Base-by-base conservation (phyloP, 768 basidiomycete species). In the Lactarius vividus region DNA sequence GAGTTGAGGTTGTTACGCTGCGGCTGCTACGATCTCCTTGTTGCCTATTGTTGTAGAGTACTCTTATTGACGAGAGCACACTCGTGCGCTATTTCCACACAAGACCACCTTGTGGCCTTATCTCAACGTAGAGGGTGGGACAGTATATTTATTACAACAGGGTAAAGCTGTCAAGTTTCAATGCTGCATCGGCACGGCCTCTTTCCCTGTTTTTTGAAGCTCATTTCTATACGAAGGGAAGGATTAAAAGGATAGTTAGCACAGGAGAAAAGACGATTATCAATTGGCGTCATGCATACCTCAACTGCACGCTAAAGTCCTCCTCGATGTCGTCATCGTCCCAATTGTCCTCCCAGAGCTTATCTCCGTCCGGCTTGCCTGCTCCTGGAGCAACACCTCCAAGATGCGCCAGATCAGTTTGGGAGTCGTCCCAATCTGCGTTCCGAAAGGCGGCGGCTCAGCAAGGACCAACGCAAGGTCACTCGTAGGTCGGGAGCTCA, bases 321-420 rank as follows among this genome's bases (percentile, higher is more conserved):
- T 98, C 96, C 75, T 96, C 96, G 67, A 97, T 88, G 77, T 98
- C 96, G 78, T 99, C 97, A 72, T 99, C 97, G 73, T 99, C 97
- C 97, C 97, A 99, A 75, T 98, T 98, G 72, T 98, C 97, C 80
- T 99, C 97, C 97, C 97, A 99, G 13, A 99, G 80, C 73, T 94
- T 92, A 76, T 97, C 88, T 20, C 91, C 91, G 49, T 88, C 88
- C 39, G 89, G 89, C 71, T 87, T 88, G 3, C 88, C 91, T 15
- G 82, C 86, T 4, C 89, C 90, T 2, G 90, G 88, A 4, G 87
- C 84, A 2, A 86, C 82, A 23, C 89, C 88, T 49, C 84, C 85
- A 54, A 94, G 78, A 73, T 92, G 89, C 16, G 89, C 88, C 29
- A 94, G 77, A 75, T 92, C 89, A 2, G 92, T 94, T 71, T 92